Evolutionary conservation across 2,329 filamentous ascomycete genomes (phyloP).

Genomic region (Didymella glomerata): DNA sequence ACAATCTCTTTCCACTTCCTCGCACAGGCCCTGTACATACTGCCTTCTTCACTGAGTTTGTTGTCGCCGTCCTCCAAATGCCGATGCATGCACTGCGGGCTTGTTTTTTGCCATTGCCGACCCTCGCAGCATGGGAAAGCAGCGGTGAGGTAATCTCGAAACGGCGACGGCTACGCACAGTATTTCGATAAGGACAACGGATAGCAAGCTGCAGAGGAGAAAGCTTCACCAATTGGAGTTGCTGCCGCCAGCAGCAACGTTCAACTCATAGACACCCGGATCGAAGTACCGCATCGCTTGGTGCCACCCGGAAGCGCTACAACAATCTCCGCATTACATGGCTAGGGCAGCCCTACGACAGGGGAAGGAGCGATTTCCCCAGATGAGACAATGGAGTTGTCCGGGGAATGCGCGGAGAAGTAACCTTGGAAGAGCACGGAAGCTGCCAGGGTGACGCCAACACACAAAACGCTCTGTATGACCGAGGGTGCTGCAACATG

Average conservation of each 20-base stretch:
- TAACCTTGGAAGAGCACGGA: conserved; percentile 17
- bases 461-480: conserved; percentile 25
- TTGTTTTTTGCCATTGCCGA: background rate
- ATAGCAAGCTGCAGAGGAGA: conserved; percentile 1
- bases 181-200: background rate
- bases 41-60: background rate
- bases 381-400: conserved; percentile 27
- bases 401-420: conserved; percentile 32
- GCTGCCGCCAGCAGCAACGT: background rate
- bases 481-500: conserved; percentile 7
- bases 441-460: conserved; percentile 11
- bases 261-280: conserved; percentile 1
- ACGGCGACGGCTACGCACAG: conserved; percentile 11
- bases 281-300: conserved; percentile 8
- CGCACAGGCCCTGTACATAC: background rate
- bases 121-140: background rate
- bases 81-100: background rate
- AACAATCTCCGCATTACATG: conserved; percentile 9
- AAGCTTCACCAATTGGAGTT: conserved; percentile 6
- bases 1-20: background rate
- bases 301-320: conserved; percentile 3
- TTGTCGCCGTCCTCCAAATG: background rate
- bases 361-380: conserved; percentile 34
- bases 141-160: conserved; percentile 23
- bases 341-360: conserved; percentile 19